Percentiles rank a stretch among this genome's conserved stretches.
These are phyloP conservation scores for Coemansia furcata DNA, from an alignment of 192 early-diverging fungal genomes.

Conservation along the genomic window DNA sequence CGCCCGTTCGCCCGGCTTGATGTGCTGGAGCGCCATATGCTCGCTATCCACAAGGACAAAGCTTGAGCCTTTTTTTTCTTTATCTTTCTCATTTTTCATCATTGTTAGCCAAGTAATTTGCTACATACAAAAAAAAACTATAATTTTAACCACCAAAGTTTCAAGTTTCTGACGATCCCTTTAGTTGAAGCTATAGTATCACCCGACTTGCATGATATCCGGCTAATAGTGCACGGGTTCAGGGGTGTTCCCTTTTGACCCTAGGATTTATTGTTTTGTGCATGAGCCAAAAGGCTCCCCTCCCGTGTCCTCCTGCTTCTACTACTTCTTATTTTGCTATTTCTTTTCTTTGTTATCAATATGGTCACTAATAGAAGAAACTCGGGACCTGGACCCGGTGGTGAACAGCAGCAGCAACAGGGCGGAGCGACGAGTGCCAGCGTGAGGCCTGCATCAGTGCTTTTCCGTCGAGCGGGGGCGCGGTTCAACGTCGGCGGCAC, in stretches of 20 bases:
- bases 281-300: not conserved
- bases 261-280: not conserved
- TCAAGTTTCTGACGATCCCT: no score
- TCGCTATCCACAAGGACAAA: conserved; percentile 36
- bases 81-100: conserved; percentile 2
- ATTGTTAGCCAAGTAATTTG: not conserved
- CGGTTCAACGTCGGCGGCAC: conserved; percentile 42
- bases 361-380: not conserved
- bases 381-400: not conserved
- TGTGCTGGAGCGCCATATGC: conserved; percentile 53
- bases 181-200: no score
- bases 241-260: not conserved
- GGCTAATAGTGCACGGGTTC: not conserved
- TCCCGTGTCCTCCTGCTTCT: not conserved
- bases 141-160: not conserved
- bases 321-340: not conserved
- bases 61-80: not conserved
- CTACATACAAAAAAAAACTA: conserved; percentile 17
- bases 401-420: not conserved
- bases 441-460: not conserved
- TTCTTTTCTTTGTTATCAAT: not conserved
- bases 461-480: not conserved
- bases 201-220: no score
- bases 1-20: conserved; percentile 57
- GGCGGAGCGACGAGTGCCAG: not conserved